Evolutionary conservation across 345 rosid genomes (phyloP).

Genomic region (Excoecaria agallocha): DNA sequence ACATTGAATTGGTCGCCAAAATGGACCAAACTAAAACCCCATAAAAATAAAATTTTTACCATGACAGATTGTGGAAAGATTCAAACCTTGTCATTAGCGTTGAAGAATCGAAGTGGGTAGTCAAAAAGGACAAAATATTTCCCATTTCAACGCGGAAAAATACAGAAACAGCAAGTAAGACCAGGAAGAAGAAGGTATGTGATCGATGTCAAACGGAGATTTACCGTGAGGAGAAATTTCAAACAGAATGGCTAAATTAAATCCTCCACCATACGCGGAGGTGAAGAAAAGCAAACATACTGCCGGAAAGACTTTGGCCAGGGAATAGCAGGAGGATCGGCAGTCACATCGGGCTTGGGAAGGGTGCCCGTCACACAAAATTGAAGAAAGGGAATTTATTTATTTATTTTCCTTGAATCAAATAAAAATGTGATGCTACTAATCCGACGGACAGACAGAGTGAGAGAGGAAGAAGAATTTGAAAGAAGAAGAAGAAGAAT

Average conservation of each 20-base stretch:
- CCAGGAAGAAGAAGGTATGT: neutral
- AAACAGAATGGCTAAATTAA: neutral
- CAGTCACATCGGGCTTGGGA: neutral
- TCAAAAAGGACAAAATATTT: neutral
- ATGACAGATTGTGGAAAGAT: conserved; percentile 1
- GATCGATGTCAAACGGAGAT: neutral
- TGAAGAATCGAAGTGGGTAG: neutral
- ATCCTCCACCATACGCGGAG: conserved; percentile 5
- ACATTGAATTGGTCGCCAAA: neutral
- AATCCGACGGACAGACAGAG: neutral
- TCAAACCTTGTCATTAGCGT: neutral
- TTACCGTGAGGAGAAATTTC: neutral
- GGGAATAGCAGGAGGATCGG: neutral
- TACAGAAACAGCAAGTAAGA: neutral
- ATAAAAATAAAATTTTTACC: neutral
- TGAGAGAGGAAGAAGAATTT: neutral
- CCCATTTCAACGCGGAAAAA: neutral
- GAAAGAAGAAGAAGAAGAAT: too few species aligned
- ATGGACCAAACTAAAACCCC: neutral
- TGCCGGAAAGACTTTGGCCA: neutral
- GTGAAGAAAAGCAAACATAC: neutral
- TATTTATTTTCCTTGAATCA: neutral
- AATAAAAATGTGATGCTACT: neutral
- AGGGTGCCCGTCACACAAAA: conserved; percentile 13
- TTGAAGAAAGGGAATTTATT: neutral